Evolutionary conservation across 768 basidiomycete genomes (phyloP).

Genomic region (Hortiboletus flavorubellus): DNA sequence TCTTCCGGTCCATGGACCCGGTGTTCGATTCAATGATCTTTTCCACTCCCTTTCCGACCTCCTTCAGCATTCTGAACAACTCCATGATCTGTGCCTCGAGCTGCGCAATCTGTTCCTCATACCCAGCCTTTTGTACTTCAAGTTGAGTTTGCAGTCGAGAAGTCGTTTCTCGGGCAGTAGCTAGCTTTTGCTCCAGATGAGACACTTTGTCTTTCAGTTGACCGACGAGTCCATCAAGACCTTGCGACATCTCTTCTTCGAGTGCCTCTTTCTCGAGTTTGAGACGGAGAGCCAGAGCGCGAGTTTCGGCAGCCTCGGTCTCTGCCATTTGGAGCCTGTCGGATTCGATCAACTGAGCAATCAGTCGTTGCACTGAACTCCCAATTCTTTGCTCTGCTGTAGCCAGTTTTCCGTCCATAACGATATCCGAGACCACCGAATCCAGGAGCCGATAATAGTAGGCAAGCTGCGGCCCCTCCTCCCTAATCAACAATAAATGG

Average conservation of each 20-base stretch:
- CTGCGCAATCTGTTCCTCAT: constrained; percentile 84
- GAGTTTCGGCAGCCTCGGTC: constrained; percentile 69
- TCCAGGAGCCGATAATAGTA: constrained; percentile 93
- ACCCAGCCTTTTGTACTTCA: constrained; percentile 69
- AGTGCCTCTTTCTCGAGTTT: constrained; percentile 81
- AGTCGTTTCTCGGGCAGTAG: constrained; percentile 74
- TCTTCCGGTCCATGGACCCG: constrained; percentile 71
- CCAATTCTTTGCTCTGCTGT: constrained; percentile 85
- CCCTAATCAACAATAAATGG: constrained; percentile 85
- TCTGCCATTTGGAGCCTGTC: constrained; percentile 78
- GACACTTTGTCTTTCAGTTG: constrained; percentile 68
- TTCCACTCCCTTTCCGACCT: constrained; percentile 74
- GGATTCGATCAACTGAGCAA: constrained; percentile 86
- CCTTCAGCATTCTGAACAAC: constrained; percentile 89
- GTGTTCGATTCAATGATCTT: constrained; percentile 62
- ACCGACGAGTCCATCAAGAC: constrained; percentile 81
- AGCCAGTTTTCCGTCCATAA: constrained; percentile 85
- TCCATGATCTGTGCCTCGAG: constrained; percentile 92
- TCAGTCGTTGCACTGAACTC: constrained; percentile 83
- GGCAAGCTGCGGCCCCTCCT: constrained; percentile 78
- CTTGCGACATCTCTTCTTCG: constrained; percentile 77
- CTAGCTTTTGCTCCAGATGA: constrained; percentile 73
- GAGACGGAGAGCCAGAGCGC: constrained; percentile 58
- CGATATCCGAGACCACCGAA: constrained; percentile 83
- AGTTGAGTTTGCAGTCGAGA: constrained; percentile 73